Evolutionary conservation across 2,329 filamentous ascomycete species (phyloP).

Genomic region (Aspergillus tamarii): DNA sequence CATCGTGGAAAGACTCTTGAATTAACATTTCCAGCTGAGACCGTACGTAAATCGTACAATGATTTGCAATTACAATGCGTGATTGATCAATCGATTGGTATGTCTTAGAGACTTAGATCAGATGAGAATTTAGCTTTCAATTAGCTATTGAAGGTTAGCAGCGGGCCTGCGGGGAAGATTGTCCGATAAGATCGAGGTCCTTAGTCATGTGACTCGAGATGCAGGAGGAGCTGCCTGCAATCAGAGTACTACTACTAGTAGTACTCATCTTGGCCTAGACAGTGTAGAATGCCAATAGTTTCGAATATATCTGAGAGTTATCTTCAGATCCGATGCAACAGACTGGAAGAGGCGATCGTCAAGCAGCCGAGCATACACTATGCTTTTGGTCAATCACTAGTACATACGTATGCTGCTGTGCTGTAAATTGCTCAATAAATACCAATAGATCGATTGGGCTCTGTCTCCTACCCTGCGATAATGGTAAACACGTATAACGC

Average conservation of each 20-base stretch:
- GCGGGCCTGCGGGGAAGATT: constrained; percentile 12
- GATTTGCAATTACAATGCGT: neutral
- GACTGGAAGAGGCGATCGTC: neutral
- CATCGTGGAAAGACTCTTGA: constrained; percentile 40
- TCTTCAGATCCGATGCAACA: neutral
- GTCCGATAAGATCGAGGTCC: constrained; percentile 27
- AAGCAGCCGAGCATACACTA: neutral
- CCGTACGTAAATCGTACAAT: neutral
- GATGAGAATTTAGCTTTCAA: neutral
- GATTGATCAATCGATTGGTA: neutral
- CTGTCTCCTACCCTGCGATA: neutral
- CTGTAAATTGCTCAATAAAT: neutral
- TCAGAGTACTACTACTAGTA: no score
- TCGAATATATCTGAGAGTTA: neutral
- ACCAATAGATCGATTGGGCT: neutral
- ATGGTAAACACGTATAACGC: neutral
- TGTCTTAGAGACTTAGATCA: neutral
- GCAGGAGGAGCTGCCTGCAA: no score
- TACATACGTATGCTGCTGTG: neutral
- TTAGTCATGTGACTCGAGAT: constrained; percentile 26
- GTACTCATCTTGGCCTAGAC: no score
- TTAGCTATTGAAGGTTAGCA: neutral
- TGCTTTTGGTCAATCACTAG: neutral
- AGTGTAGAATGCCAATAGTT: neutral
- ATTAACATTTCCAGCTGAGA: constrained; percentile 35